Conservation (phyloP, 169 alveolate genomes). For the Eimeria zaria region DNA sequence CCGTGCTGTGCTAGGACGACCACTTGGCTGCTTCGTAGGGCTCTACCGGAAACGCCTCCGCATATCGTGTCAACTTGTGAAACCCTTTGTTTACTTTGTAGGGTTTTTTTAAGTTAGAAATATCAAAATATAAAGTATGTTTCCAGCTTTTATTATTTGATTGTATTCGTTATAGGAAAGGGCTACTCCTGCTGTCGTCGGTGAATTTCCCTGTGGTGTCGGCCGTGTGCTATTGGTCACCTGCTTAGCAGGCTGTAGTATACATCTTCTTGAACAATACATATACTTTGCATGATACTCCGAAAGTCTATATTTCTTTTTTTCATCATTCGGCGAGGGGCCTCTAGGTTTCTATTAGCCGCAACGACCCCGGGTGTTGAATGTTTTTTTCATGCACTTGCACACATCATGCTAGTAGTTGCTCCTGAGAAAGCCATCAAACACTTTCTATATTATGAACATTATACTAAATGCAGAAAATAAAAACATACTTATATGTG, state of each 20-base stretch:
- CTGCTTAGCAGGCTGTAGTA: neutral
- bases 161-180: neutral
- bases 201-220: neutral
- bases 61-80: neutral
- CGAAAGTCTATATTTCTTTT: no score
- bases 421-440: no score
- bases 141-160: neutral
- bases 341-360: no score
- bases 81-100: neutral
- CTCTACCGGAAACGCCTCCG: neutral
- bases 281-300: no score
- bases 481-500: no score
- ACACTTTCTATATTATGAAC: no score
- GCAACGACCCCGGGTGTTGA: no score
- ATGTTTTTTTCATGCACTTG: no score
- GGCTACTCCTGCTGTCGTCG: neutral
- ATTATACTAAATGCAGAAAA: no score
- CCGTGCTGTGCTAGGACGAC: slow-evolving; percentile 12
- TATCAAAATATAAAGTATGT: neutral
- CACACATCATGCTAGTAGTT: no score
- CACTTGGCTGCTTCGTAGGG: slow-evolving; percentile 8
- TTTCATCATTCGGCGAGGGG: no score
- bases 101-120: neutral
- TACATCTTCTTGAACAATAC: no score
- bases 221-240: neutral